These are phyloP conservation scores for Trichoderma lentiforme DNA, from an alignment of 2,329 filamentous ascomycete species.

Conservation along the genomic window DNA sequence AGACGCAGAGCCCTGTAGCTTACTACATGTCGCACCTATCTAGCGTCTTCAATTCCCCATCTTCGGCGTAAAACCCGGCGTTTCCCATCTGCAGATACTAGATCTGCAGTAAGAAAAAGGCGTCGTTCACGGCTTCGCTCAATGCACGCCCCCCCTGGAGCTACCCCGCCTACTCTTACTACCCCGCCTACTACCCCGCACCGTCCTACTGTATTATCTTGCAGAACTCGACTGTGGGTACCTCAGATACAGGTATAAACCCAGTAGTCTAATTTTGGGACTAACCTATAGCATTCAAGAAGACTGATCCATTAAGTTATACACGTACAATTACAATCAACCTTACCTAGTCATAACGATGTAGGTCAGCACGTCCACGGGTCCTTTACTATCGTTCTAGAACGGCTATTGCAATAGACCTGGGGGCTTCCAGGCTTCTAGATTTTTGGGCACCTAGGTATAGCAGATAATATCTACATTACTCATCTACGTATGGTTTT, in stretches of 20 bases:
- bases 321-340: too few species aligned
- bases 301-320: too few species aligned
- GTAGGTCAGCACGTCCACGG: too few species aligned
- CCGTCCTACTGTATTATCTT: background rate
- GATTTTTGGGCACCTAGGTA: background rate
- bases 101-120: background rate
- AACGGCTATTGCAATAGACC: background rate
- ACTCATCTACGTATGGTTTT: background rate
- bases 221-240: too few species aligned
- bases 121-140: background rate
- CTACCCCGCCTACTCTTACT: background rate
- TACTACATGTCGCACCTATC: background rate
- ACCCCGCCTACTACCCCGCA: background rate
- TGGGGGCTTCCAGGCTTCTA: background rate
- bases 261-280: too few species aligned
- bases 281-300: too few species aligned
- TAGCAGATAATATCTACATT: background rate
- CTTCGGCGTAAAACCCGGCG: background rate
- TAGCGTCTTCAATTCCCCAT: background rate
- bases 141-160: background rate
- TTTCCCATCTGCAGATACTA: background rate
- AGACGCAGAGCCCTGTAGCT: background rate
- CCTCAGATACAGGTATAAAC: too few species aligned
- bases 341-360: too few species aligned
- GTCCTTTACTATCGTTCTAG: background rate